Evolutionary conservation across 1,284 basidiomycete genomes (phyloP), one percentile per base, ranked within the genome.

Genomic region (Xerocomus nothofagi): DNA sequence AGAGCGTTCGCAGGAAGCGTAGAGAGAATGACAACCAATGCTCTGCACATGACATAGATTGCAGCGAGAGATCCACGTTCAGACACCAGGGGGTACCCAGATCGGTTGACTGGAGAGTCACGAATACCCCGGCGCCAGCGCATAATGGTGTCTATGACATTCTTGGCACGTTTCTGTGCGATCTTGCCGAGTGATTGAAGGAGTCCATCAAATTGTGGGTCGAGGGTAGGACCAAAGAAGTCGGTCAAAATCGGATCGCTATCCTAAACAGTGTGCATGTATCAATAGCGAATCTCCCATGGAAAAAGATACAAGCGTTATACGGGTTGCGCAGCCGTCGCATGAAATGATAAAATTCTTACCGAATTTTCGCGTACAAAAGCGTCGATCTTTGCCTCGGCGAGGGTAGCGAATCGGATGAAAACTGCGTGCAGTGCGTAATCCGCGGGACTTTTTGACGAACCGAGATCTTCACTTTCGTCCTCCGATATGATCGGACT

Each of bases 341-440:
- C 21, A 29, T 37, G 3, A 27, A 39, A 41, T 36, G 11, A 21
- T 14, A 50, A 29, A 11, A 47, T 10, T 72, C 86, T 57, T 60
- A 92, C 91, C 59, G 87, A 62, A 39, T 79, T 77, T 55, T 86
- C 79, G 5, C 79, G 80, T 39, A 93, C 73, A 58, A 93, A 89
- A 6, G 71, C 68, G 20, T 86, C 81, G 23, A 94, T 87, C 61
- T 92, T 91, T 31, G 73, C 71, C 67, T 94, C 90, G 0, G 90
- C 88, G 3, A 80, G 73, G 0, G 85, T 80, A 4, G 88, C 87
- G 61, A 94, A 94, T 6, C 88, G 82, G 44, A 90, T 86, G 67
- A 94, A 93, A 7, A 94, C 79, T 0, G 91, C 88, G 61, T 92
- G 87, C 29, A 95, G 71, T 1, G 92, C 92, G 60, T 89, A 93